phyloP scores from a whole-genome alignment of 306 rosid genomes.

The Cucurbita pepo region DNA sequence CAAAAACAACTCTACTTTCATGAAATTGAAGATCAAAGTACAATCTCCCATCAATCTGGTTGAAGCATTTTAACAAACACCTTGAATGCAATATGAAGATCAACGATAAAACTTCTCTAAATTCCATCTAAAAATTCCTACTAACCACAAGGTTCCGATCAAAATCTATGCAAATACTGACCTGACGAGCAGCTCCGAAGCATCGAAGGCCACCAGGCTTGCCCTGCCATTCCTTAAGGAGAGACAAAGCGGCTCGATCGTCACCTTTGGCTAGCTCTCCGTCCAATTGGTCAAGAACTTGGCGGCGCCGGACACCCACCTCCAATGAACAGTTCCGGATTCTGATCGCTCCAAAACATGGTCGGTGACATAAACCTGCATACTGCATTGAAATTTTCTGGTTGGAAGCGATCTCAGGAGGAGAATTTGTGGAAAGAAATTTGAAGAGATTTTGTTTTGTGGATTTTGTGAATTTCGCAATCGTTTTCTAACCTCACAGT shows the following conservation, averaged over 20 bases:
- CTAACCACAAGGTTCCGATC: background rate
- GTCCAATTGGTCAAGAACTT: conserved; percentile 48
- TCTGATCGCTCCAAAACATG: conserved; percentile 6
- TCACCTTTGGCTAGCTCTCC: conserved; percentile 45
- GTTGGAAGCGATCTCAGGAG: conserved; percentile 6
- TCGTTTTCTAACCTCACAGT: conserved; percentile 5
- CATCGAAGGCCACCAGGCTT: conserved; percentile 53
- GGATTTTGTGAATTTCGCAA: background rate
- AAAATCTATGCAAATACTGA: background rate
- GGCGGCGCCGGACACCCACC: conserved; percentile 26
- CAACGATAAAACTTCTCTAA: too few species aligned
- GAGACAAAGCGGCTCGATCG: conserved; percentile 54
- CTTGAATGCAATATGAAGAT: background rate
- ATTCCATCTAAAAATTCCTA: background rate
- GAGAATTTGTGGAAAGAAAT: background rate
- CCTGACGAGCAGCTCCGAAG: conserved; percentile 90
- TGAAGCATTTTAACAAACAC: background rate
- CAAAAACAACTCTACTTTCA: background rate
- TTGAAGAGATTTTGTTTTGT: background rate
- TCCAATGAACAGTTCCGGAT: conserved; percentile 30
- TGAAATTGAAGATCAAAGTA: background rate
- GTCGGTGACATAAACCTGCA: conserved; percentile 18
- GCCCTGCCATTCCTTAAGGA: conserved; percentile 55
- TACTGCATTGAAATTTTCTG: conserved; percentile 20
- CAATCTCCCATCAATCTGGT: background rate